These are phyloP conservation scores for Zygotorulaspora danielsina DNA, from an alignment of 805 yeast genomes.

Conservation along the genomic window DNA sequence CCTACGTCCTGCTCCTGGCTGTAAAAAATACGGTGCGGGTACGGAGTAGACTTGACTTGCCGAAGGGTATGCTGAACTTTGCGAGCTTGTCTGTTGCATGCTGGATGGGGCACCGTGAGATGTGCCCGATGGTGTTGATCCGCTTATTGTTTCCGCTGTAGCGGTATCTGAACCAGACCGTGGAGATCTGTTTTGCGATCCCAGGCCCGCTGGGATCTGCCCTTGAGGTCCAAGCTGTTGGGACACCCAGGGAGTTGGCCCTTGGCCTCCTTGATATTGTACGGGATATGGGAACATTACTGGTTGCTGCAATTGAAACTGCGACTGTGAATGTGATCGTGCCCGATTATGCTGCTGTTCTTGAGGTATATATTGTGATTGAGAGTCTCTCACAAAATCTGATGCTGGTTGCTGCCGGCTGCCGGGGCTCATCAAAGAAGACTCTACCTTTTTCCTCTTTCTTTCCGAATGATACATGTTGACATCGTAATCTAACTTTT, in stretches of 20 bases:
- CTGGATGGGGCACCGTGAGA: background rate
- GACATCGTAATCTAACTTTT: slow-evolving; percentile 2
- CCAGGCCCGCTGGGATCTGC: slow-evolving; percentile 16
- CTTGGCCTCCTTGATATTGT: slow-evolving; percentile 5
- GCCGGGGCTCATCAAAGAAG: slow-evolving; percentile 19
- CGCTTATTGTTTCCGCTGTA: background rate
- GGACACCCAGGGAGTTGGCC: slow-evolving; percentile 11
- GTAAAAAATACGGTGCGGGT: slow-evolving; percentile 4
- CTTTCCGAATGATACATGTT: slow-evolving; percentile 3
- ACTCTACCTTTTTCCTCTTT: slow-evolving; percentile 8
- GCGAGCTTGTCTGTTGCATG: background rate
- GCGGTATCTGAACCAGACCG: background rate
- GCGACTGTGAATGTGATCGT: slow-evolving; percentile 3
- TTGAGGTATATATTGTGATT: background rate
- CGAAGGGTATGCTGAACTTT: background rate
- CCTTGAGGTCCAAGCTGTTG: slow-evolving; percentile 11
- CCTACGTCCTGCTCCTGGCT: slow-evolving; percentile 7
- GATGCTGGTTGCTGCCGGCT: background rate
- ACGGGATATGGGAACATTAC: slow-evolving; percentile 5
- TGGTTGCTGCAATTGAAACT: slow-evolving; percentile 7
- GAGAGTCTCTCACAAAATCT: background rate
- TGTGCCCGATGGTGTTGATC: background rate
- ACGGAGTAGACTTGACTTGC: background rate
- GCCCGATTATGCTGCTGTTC: background rate
- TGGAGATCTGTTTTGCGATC: slow-evolving; percentile 2